These are phyloP conservation scores for Kluyveromyces lactis DNA, from an alignment of 805 yeast species.

Conservation along the genomic window DNA sequence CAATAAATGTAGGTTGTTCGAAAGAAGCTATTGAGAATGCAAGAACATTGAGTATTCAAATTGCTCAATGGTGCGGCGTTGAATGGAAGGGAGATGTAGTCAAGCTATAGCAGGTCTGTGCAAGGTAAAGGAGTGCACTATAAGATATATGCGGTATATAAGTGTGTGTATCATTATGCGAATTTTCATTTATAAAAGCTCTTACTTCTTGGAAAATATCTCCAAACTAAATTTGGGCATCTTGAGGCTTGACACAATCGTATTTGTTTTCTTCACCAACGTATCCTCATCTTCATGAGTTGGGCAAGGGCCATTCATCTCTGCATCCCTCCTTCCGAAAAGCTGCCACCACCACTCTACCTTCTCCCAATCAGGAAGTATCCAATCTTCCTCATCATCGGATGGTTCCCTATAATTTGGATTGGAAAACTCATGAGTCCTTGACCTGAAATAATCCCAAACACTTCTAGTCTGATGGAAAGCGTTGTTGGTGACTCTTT, in stretches of 20 bases:
- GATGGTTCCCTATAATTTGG: constrained; percentile 28
- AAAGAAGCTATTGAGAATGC: constrained; percentile 52
- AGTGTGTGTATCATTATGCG: neutral
- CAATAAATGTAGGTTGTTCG: constrained; percentile 68
- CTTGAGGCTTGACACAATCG: constrained; percentile 10
- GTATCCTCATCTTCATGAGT: neutral
- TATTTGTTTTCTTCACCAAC: constrained; percentile 4
- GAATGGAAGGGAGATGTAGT: constrained; percentile 40
- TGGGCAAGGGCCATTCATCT: constrained; percentile 36
- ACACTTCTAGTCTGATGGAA: constrained; percentile 57
- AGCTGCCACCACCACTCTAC: constrained; percentile 86
- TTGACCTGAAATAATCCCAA: constrained; percentile 87
- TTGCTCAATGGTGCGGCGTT: constrained; percentile 69
- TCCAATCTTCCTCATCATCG: constrained; percentile 28
- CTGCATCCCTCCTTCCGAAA: constrained; percentile 67
- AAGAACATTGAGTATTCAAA: constrained; percentile 51
- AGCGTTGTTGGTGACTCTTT: constrained; percentile 39
- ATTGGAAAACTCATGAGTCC: constrained; percentile 63
- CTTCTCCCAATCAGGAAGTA: constrained; percentile 42
- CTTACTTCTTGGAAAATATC: constrained; percentile 16
- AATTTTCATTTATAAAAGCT: neutral
- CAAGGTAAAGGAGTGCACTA: neutral
- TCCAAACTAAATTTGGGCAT: constrained; percentile 19
- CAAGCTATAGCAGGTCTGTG: constrained; percentile 13
- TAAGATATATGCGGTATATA: neutral